Percentiles rank a stretch among this genome's conserved stretches.
Conservation (phyloP, 257 asterid species). For the Verbena officinalis region DNA sequence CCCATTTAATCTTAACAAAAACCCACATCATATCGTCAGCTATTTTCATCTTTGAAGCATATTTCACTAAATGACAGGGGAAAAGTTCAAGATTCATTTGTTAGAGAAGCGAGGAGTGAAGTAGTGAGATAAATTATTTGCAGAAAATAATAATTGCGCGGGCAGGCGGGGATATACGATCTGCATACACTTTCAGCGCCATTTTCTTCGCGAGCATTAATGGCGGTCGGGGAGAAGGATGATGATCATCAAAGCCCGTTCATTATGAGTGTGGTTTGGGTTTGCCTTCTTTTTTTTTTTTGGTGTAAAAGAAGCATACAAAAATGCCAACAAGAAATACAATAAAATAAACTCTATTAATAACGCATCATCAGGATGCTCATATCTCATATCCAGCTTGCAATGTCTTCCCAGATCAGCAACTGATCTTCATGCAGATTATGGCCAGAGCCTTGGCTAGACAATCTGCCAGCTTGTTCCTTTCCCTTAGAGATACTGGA, state of each 20-base stretch:
- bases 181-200: constrained; percentile 71
- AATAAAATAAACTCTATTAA: too few relatives aligned
- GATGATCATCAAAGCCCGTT: background rate
- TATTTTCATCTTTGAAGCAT: background rate
- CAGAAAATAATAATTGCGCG: constrained; percentile 87
- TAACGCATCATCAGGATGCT: too few relatives aligned
- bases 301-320: too few relatives aligned
- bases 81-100: constrained; percentile 7
- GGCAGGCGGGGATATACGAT: constrained; percentile 89
- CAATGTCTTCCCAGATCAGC: too few relatives aligned
- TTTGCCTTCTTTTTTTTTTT: too few relatives aligned
- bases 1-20: constrained; percentile 59
- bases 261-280: background rate
- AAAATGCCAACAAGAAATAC: too few relatives aligned
- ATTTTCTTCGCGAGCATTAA: constrained; percentile 35
- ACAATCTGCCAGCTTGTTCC: too few relatives aligned
- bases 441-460: too few relatives aligned
- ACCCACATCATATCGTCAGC: constrained; percentile 34
- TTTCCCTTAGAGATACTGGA: too few relatives aligned
- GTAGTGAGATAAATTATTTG: constrained; percentile 54
- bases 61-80: background rate
- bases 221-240: constrained; percentile 24
- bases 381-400: too few relatives aligned
- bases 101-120: background rate
- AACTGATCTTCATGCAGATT: too few relatives aligned